Conservation (phyloP, 164 flowering plant species). For the Litsea cubeba region DNA sequence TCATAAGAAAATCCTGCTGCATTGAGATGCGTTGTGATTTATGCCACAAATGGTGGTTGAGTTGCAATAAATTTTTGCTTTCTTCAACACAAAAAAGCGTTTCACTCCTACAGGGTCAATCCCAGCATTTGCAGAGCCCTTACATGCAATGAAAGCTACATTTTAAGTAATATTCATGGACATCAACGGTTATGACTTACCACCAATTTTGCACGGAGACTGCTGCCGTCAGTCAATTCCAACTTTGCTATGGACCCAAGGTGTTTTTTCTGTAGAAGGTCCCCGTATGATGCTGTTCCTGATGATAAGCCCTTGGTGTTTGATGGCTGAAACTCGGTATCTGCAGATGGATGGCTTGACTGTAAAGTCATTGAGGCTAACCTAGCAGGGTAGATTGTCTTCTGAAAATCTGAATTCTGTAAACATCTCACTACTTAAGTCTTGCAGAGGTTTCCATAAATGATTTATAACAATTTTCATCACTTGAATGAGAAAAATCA, state of each 20-base stretch:
- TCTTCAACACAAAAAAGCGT: background rate
- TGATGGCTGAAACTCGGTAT: constrained; percentile 9
- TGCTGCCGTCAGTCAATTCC: constrained; percentile 68
- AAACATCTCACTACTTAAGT: constrained; percentile 1
- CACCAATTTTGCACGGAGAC: constrained; percentile 79
- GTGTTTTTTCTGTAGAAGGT: background rate
- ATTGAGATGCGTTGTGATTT: background rate
- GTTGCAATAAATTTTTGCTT: background rate
- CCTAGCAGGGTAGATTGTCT: constrained; percentile 58
- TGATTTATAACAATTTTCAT: background rate
- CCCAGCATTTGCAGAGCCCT: background rate
- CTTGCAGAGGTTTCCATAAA: background rate
- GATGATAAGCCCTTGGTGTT: constrained; percentile 16
- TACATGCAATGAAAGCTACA: background rate
- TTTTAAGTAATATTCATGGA: background rate
- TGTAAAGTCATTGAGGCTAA: constrained; percentile 53
- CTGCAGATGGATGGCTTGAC: constrained; percentile 30
- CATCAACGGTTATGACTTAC: constrained; percentile 28
- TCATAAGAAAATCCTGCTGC: background rate
- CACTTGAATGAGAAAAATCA: background rate
- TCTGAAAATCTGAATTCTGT: constrained; percentile 55
- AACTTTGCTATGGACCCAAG: constrained; percentile 50
- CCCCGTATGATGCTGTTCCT: constrained; percentile 9
- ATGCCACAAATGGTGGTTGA: background rate
- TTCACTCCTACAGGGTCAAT: background rate